Evolutionary conservation across 805 yeast genomes (phyloP).

Genomic region (Clavispora santaluciae): DNA sequence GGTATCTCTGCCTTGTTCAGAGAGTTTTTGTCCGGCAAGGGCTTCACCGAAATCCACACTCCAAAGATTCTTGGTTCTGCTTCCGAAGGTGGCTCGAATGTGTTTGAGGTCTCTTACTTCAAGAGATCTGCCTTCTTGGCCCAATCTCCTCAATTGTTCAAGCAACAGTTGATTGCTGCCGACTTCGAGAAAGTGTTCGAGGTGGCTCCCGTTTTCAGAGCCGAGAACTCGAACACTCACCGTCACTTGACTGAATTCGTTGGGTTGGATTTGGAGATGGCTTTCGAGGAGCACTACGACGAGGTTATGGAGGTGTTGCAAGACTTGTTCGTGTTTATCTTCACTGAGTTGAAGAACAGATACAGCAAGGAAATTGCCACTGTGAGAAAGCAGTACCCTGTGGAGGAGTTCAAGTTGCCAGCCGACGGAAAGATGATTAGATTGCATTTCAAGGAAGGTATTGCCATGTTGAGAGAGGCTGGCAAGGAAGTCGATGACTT

Average conservation of each 20-base stretch:
- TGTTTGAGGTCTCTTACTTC: constrained; percentile 89
- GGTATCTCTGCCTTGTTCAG: constrained; percentile 87
- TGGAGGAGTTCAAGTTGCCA: constrained; percentile 95
- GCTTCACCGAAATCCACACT: constrained; percentile 89
- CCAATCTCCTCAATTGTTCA: constrained; percentile 96
- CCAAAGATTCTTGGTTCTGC: constrained; percentile 95
- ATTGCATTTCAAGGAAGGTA: constrained; percentile 86
- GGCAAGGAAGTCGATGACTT: constrained; percentile 84
- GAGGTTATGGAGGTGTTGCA: constrained; percentile 66
- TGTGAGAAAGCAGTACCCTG: constrained; percentile 93
- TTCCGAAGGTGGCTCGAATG: constrained; percentile 97
- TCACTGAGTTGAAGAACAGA: constrained; percentile 74
- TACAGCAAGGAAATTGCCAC: constrained; percentile 79
- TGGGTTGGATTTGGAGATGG: constrained; percentile 97
- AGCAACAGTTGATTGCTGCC: constrained; percentile 96
- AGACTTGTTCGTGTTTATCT: constrained; percentile 83
- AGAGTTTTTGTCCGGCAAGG: constrained; percentile 66
- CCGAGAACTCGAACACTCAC: constrained; percentile 98
- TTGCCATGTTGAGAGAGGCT: constrained; percentile 75
- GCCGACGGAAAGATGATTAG: constrained; percentile 90
- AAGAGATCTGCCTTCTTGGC: constrained; percentile 91
- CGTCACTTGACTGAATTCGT: constrained; percentile 99
- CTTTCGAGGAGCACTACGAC: constrained; percentile 96
- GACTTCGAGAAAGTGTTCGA: constrained; percentile 96
- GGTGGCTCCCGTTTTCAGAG: constrained; percentile 97